Conservation (phyloP, 75 land plant genomes). For the Isoetes taiwanensis region DNA sequence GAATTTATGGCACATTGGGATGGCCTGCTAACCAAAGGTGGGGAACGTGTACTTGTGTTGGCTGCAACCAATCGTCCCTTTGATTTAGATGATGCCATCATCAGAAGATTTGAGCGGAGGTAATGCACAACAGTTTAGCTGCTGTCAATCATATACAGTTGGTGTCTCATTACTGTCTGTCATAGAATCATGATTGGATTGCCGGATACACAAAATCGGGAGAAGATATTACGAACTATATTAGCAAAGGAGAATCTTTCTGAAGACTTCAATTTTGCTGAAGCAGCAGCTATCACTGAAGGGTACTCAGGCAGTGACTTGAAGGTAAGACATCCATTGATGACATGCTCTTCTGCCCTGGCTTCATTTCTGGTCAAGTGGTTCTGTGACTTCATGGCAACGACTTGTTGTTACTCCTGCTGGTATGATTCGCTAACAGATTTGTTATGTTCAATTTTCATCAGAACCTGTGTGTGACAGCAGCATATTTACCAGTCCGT, state of each 20-base stretch:
- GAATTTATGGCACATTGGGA: constrained; percentile 96
- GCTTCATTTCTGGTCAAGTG: background rate
- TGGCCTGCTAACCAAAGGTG: constrained; percentile 59
- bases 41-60: constrained; percentile 69
- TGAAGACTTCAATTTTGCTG: constrained; percentile 48
- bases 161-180: background rate
- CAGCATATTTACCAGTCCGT: constrained; percentile 73
- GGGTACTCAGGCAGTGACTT: constrained; percentile 84
- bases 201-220: constrained; percentile 51
- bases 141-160: background rate
- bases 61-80: constrained; percentile 90
- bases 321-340: constrained; percentile 28
- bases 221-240: constrained; percentile 53
- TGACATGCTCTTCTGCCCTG: background rate
- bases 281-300: constrained; percentile 73
- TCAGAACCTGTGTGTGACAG: constrained; percentile 68
- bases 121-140: constrained; percentile 4
- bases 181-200: constrained; percentile 80
- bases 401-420: background rate
- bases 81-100: constrained; percentile 89
- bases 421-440: background rate
- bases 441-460: background rate
- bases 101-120: constrained; percentile 84
- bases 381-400: background rate
- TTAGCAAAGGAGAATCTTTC: constrained; percentile 54